Percentiles rank a stretch among this genome's conserved stretches.
Conservation (phyloP, 2,329 filamentous ascomycete genomes). For the Mycocentrospora acerina region DNA sequence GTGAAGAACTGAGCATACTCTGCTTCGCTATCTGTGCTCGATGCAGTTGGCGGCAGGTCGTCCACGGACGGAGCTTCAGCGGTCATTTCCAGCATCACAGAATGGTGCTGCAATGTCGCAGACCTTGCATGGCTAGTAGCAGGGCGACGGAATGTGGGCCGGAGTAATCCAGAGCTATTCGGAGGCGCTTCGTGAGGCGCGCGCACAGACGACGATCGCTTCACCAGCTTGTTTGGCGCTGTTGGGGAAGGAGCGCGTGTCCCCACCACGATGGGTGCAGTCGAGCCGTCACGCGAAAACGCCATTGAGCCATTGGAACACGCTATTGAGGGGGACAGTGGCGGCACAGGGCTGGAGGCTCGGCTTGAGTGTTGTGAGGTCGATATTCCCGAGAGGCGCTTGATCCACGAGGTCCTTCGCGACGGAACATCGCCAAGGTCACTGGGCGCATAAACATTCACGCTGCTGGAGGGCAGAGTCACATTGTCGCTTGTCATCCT, state of each 20-base stretch:
- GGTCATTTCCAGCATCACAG: slow-evolving; percentile 34
- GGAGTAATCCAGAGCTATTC: slow-evolving; percentile 60
- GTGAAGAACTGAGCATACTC: slow-evolving; percentile 43
- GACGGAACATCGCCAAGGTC: slow-evolving; percentile 32
- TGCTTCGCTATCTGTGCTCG: slow-evolving; percentile 27
- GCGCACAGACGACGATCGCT: slow-evolving; percentile 64
- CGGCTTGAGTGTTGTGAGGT: slow-evolving; percentile 65
- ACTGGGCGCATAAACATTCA: slow-evolving; percentile 24
- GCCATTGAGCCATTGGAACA: slow-evolving; percentile 61
- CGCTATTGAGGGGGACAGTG: slow-evolving; percentile 65
- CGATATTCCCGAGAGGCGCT: slow-evolving; percentile 67
- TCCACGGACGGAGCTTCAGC: slow-evolving; percentile 24
- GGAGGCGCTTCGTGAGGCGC: slow-evolving; percentile 47
- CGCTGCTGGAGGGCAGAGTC: slow-evolving; percentile 17
- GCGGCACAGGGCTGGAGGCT: slow-evolving; percentile 65
- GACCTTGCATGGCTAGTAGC: slow-evolving; percentile 79
- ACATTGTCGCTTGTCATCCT: slow-evolving; percentile 36
- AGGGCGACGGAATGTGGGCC: slow-evolving; percentile 68
- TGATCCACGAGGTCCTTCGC: slow-evolving; percentile 66
- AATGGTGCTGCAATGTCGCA: slow-evolving; percentile 64
- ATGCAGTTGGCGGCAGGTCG: slow-evolving; percentile 16
- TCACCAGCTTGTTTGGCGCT: slow-evolving; percentile 75
- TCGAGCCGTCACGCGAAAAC: slow-evolving; percentile 55
- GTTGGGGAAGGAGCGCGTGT: slow-evolving; percentile 44
- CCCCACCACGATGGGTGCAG: slow-evolving; percentile 63